Evolutionary conservation across 495 filamentous ascomycete species (phyloP).

Genomic region (Entonaema liquescens): DNA sequence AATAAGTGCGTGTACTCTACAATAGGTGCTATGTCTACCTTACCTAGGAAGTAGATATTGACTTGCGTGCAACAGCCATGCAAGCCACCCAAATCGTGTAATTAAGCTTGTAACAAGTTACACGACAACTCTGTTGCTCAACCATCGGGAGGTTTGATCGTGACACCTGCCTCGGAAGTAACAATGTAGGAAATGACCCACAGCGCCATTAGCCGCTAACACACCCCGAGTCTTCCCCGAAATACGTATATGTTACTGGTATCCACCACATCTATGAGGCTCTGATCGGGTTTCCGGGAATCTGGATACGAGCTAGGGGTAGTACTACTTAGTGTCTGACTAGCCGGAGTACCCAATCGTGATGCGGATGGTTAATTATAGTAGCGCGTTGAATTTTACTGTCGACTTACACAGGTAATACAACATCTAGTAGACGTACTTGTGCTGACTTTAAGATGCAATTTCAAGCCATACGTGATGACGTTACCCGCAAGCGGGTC

Average conservation of each 20-base stretch:
- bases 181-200: not conserved
- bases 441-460: not conserved
- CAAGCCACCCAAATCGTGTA: not conserved
- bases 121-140: not conserved
- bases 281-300: conserved; percentile 1
- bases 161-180: not conserved
- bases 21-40: not conserved
- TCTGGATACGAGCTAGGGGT: not conserved
- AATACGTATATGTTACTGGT: not conserved
- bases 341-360: not conserved
- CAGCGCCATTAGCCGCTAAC: not conserved
- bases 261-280: not conserved
- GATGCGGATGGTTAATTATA: not conserved
- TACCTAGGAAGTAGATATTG: not conserved
- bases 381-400: not conserved
- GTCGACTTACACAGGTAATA: not conserved
- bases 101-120: not conserved
- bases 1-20: not conserved
- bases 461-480: not conserved
- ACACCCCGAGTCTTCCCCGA: not conserved
- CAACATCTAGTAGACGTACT: not conserved
- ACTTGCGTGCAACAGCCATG: not conserved
- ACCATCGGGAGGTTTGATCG: not conserved
- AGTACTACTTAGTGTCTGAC: not conserved
- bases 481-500: too few species aligned